A percentile compares a stretch with the other conserved stretches of the same genome.
These are phyloP conservation scores for Colletotrichum australisinense DNA, from an alignment of 2,329 filamentous ascomycete species.

Conservation along the genomic window DNA sequence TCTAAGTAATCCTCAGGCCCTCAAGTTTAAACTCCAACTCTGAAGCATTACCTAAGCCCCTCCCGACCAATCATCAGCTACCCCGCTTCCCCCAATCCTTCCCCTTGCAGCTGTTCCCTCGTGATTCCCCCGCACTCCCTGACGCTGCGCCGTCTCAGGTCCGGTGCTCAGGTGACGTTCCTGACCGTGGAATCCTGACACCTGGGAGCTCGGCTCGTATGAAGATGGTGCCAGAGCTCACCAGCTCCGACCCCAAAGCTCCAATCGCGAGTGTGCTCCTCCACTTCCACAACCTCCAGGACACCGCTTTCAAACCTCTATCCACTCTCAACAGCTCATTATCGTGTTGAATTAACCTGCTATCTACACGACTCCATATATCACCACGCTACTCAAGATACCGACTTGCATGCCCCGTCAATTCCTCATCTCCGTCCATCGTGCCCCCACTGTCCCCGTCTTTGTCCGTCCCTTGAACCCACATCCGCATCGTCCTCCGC, in stretches of 20 bases:
- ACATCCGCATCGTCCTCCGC: conserved; percentile 1
- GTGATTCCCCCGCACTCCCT: conserved; percentile 34
- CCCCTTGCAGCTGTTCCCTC: conserved; percentile 18
- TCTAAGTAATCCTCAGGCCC: conserved; percentile 10
- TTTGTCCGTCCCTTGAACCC: conserved; percentile 5
- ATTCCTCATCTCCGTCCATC: conserved; percentile 12
- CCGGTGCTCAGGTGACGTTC: conserved; percentile 28
- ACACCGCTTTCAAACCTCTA: neutral
- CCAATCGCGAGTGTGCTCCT: neutral
- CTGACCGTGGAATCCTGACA: conserved; percentile 3
- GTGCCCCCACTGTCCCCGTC: conserved; percentile 19
- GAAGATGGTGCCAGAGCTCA: neutral
- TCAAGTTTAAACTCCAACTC: conserved; percentile 20
- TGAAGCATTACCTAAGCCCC: conserved; percentile 16
- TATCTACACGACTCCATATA: neutral
- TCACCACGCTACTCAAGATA: neutral
- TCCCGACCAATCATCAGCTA: conserved; percentile 6
- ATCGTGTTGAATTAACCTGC: conserved; percentile 5
- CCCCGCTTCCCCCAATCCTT: conserved; percentile 26
- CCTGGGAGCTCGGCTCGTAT: neutral
- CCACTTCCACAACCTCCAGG: neutral
- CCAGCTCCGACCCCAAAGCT: neutral
- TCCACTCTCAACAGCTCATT: neutral
- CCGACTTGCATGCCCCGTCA: conserved; percentile 9
- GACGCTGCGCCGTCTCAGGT: conserved; percentile 33